Evolutionary conservation across 331 rosid species (phyloP).

Genomic region (Stylosanthes scabra): DNA sequence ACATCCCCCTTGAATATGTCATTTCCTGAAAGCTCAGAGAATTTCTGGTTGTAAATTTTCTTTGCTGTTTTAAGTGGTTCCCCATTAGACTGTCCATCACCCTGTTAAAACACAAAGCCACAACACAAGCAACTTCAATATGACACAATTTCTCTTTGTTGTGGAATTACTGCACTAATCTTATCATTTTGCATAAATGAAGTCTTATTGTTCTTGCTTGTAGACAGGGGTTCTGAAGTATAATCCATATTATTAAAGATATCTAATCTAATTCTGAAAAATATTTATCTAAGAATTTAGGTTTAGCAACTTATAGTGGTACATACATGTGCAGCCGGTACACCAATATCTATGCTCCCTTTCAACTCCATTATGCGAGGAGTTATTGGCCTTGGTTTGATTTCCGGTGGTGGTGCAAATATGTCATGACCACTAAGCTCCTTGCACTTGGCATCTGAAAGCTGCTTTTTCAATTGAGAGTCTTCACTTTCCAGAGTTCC

Average conservation of each 20-base stretch:
- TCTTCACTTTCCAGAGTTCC: constrained; percentile 95
- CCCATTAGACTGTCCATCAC: constrained; percentile 53
- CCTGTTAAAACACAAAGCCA: constrained; percentile 45
- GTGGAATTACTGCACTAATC: neutral
- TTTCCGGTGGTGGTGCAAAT: constrained; percentile 98
- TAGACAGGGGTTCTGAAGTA: neutral
- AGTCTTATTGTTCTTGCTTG: neutral
- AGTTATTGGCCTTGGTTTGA: constrained; percentile 76
- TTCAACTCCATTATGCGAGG: constrained; percentile 78
- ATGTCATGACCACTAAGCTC: constrained; percentile 95
- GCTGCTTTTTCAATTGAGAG: constrained; percentile 74
- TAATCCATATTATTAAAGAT: neutral
- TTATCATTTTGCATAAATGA: constrained; percentile 10
- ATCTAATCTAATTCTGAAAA: constrained; percentile 28
- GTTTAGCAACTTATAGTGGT: constrained; percentile 47
- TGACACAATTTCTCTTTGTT: constrained; percentile 6
- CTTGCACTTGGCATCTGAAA: constrained; percentile 90
- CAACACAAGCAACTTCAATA: constrained; percentile 34
- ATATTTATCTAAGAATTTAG: constrained; percentile 44
- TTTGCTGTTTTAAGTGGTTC: constrained; percentile 83
- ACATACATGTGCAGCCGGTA: constrained; percentile 56
- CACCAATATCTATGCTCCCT: constrained; percentile 92
- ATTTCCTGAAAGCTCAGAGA: constrained; percentile 80
- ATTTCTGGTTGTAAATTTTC: constrained; percentile 83
- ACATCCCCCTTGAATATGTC: constrained; percentile 83